Evolutionary conservation across 495 filamentous ascomycete species (phyloP), one percentile per base, ranked within the genome.

Genomic region (Aspergillus heteromorphus): DNA sequence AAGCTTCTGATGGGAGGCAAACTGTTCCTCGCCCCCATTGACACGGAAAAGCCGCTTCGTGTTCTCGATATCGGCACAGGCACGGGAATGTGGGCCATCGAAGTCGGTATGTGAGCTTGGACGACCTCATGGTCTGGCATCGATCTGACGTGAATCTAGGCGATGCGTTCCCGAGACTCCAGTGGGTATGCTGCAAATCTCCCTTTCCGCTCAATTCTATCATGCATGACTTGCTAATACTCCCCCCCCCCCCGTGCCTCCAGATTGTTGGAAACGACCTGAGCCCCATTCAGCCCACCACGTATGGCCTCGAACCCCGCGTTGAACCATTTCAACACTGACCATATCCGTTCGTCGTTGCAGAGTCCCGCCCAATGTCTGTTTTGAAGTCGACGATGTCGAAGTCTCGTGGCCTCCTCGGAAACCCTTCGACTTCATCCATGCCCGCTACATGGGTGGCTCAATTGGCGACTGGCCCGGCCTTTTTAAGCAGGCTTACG

Each of bases 61-160:
- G 73, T 78, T 10, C 59, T 80, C 11, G 75, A 80, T 54, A 51
- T 79, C 19, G 75, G 75, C 1, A 64, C 57, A 4, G 56, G 51
- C 11, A 82, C 80, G 1, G 80, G 82, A 5, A 67, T 78, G 8
- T 83, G 80, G 79, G 69, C 77, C 18, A 76, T 79, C n/a, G 71
- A 76, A 27, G 70, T 79, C 53, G 57, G 49, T 49, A 16, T 0
- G 52, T 54, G 11, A 13, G n/a, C n/a, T n/a, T n/a, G n/a, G n/a
- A n/a, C n/a, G n/a, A n/a, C n/a, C n/a, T 25, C 10, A 1, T 4
- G 3, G 3, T n/a, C 20, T n/a, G 10, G 7, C 13, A 4, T n/a
- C 14, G 11, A 38, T n/a, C 7, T 23, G 49, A 21, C 31, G 31
- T 23, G 8, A 48, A n/a, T 9, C 0, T 19, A 41, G 17, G 18